Evolutionary conservation across 2,329 filamentous ascomycete species (phyloP).

Genomic region (Claviceps fusiformis): DNA sequence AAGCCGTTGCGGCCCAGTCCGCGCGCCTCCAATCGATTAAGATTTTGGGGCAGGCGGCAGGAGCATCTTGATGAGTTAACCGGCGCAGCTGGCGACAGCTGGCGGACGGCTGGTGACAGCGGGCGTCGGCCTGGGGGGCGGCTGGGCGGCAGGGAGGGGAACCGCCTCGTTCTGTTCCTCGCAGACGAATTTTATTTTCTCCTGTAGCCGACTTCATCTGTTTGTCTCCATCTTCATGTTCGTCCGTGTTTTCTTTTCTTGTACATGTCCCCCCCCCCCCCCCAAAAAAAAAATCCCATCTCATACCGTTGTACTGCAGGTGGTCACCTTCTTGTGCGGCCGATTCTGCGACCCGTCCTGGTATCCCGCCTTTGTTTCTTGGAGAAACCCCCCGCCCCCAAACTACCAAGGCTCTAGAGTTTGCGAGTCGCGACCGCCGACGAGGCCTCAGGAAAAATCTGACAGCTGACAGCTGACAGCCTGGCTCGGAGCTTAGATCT

Average conservation of each 20-base stretch:
- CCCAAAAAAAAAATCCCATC: too few species aligned
- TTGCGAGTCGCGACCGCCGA: not conserved
- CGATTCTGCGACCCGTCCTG: constrained; percentile 10
- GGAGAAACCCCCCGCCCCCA: not conserved
- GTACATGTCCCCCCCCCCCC: too few species aligned
- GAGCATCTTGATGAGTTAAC: not conserved
- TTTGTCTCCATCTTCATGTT: not conserved
- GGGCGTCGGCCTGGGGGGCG: too few species aligned
- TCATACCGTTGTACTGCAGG: not conserved
- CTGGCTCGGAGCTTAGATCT: not conserved
- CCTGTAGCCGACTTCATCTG: not conserved
- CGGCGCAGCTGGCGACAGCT: not conserved
- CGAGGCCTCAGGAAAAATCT: too few species aligned
- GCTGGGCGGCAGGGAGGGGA: too few species aligned
- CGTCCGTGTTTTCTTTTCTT: not conserved
- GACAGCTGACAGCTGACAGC: not conserved
- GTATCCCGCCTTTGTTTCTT: not conserved
- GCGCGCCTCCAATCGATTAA: not conserved
- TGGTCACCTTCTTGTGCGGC: constrained; percentile 7
- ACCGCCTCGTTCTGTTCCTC: not conserved
- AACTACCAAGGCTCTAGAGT: too few species aligned
- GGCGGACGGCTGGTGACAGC: too few species aligned
- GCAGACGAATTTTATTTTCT: too few species aligned
- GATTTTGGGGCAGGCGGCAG: too few species aligned
- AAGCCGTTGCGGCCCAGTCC: constrained; percentile 4